Evolutionary conservation across 768 basidiomycete species (phyloP).

Genomic region (Candolleomyces eurysporus): DNA sequence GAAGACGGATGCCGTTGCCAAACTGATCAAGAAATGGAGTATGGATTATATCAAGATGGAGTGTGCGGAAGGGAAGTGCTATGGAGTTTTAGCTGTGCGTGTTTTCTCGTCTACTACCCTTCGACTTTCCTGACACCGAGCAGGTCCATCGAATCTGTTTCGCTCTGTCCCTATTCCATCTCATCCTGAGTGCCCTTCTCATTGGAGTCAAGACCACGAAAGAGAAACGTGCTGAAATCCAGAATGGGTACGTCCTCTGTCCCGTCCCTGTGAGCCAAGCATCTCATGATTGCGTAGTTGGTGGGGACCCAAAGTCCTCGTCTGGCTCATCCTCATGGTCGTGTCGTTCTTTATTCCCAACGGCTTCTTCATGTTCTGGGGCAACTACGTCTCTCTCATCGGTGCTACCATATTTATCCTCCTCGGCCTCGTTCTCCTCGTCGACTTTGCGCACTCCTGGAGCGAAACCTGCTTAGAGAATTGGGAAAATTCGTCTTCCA

Average conservation of each 20-base stretch:
- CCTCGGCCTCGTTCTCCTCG: constrained; percentile 92
- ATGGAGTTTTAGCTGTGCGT: constrained; percentile 87
- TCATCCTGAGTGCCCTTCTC: constrained; percentile 73
- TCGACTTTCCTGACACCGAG: not conserved
- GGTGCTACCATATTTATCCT: constrained; percentile 96
- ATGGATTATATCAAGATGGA: constrained; percentile 99
- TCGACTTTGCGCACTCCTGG: constrained; percentile 99
- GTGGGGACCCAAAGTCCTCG: constrained; percentile 97
- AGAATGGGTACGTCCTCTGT: constrained; percentile 75
- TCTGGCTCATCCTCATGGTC: constrained; percentile 81
- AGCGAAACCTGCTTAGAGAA: constrained; percentile 95
- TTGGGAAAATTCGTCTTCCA: constrained; percentile 85
- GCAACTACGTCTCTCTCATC: constrained; percentile 86
- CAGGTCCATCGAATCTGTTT: constrained; percentile 97
- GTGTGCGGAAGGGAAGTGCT: constrained; percentile 82
- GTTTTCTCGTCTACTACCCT: not conserved
- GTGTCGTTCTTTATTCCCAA: constrained; percentile 95
- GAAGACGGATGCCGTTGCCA: constrained; percentile 85
- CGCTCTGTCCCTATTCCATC: constrained; percentile 86
- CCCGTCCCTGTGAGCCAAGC: constrained; percentile 1
- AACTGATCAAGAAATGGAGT: constrained; percentile 87
- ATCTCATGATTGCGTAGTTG: constrained; percentile 51
- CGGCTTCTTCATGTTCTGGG: constrained; percentile 98
- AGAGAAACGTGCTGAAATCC: constrained; percentile 90
- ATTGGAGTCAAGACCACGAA: constrained; percentile 88